phyloP scores from a whole-genome alignment of 768 basidiomycete species.

The Suillus variegatus region DNA sequence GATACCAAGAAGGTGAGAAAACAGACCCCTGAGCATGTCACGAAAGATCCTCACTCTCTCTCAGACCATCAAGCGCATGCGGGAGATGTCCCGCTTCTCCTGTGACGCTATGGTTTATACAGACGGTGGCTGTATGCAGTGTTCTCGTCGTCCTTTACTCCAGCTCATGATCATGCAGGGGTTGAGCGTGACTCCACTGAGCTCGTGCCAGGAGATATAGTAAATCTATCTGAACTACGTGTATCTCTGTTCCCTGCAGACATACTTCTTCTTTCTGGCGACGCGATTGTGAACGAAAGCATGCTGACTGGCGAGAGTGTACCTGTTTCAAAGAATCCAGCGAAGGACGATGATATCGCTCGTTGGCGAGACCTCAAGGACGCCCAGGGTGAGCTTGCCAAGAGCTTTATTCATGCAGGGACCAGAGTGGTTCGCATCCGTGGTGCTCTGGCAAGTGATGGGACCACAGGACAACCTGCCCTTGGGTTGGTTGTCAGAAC shows the following conservation, averaged over 20 bases:
- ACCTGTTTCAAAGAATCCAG: conserved; percentile 88
- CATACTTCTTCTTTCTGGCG: conserved; percentile 89
- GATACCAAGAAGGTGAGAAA: conserved; percentile 85
- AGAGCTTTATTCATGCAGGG: conserved; percentile 86
- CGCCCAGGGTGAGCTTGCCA: conserved; percentile 60
- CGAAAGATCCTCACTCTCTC: conserved; percentile 10
- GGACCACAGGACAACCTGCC: conserved; percentile 57
- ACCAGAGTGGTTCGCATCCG: conserved; percentile 89
- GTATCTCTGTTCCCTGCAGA: conserved; percentile 85
- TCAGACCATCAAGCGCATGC: conserved; percentile 90
- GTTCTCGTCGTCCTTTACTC: conserved; percentile 1
- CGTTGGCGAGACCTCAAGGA: conserved; percentile 71
- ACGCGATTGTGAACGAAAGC: conserved; percentile 97
- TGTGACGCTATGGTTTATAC: conserved; percentile 74
- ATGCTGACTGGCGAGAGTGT: conserved; percentile 99
- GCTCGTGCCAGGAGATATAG: conserved; percentile 89
- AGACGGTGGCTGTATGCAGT: conserved; percentile 67
- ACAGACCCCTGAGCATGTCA: background rate
- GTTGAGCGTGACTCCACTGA: conserved; percentile 67
- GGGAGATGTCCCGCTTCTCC: conserved; percentile 91
- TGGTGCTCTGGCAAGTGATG: conserved; percentile 56
- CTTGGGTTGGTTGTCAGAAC: conserved; percentile 85
- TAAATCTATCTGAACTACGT: conserved; percentile 81
- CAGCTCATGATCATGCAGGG: conserved; percentile 49
- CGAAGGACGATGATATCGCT: conserved; percentile 74